phyloP scores from a whole-genome alignment of 345 rosid genomes.

The Cardiospermum halicacabum region DNA sequence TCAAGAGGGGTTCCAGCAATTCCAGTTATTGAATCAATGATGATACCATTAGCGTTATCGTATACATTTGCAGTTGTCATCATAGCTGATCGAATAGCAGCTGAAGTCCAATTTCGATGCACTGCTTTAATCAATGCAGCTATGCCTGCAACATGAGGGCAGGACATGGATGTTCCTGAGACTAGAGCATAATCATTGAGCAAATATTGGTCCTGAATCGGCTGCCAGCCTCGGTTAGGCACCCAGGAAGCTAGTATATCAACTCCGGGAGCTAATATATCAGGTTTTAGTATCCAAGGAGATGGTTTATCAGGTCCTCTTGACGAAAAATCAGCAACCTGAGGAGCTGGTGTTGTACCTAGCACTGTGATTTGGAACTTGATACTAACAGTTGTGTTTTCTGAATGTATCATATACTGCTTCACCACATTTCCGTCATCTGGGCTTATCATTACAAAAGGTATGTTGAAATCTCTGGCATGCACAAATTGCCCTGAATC shows the following conservation, averaged over 20 bases:
- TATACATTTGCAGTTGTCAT: constrained; percentile 36
- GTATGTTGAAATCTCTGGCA: constrained; percentile 21
- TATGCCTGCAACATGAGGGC: constrained; percentile 41
- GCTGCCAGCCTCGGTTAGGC: constrained; percentile 27
- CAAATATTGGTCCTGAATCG: constrained; percentile 28
- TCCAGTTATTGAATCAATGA: constrained; percentile 29
- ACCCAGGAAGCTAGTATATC: constrained; percentile 44
- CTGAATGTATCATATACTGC: constrained; percentile 17
- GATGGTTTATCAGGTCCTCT: constrained; percentile 37
- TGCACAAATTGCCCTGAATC: constrained; percentile 10
- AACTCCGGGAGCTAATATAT: constrained; percentile 42
- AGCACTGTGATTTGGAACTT: constrained; percentile 26
- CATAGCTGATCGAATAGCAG: constrained; percentile 45
- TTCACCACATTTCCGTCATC: constrained; percentile 26
- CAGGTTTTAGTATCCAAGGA: constrained; percentile 46
- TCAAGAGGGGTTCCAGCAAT: constrained; percentile 42
- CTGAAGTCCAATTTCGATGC: constrained; percentile 36
- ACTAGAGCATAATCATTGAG: constrained; percentile 28
- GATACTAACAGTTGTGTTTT: constrained; percentile 22
- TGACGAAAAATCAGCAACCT: constrained; percentile 36
- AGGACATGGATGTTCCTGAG: constrained; percentile 45
- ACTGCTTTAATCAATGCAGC: constrained; percentile 34
- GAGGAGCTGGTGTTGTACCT: constrained; percentile 36
- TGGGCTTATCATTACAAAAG: constrained; percentile 19
- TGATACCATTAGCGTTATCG: constrained; percentile 20